Percentiles rank a stretch among this genome's conserved stretches.
These are phyloP conservation scores for Coccinonectria pachysandricola DNA, from an alignment of 2,329 filamentous ascomycete species.

Conservation along the genomic window DNA sequence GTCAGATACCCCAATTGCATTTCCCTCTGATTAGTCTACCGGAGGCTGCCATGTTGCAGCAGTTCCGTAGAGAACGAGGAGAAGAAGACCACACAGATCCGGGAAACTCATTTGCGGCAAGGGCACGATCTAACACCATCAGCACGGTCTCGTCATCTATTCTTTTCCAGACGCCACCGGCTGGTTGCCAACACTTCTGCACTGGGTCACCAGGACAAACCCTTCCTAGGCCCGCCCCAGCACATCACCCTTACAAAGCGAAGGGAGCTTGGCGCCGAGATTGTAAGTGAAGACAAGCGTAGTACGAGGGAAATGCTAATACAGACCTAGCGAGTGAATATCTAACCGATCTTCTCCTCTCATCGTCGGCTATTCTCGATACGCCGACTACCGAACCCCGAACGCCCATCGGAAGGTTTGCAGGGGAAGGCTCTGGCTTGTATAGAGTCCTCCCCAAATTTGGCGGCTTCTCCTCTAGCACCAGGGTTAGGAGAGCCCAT, in stretches of 20 bases:
- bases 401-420: slow-evolving; percentile 2
- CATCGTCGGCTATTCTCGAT: slow-evolving; percentile 16
- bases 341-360: slow-evolving; percentile 13
- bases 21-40: slow-evolving; percentile 28
- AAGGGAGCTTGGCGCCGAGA: slow-evolving; percentile 6
- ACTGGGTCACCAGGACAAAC: slow-evolving; percentile 1
- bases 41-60: slow-evolving; percentile 26
- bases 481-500: slow-evolving; percentile 6
- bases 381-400: slow-evolving; percentile 8
- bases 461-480: slow-evolving; percentile 15
- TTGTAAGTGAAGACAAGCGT: slow-evolving; percentile 8
- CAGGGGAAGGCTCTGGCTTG: too few species aligned
- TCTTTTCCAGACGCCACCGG: slow-evolving; percentile 18
- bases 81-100: slow-evolving; percentile 28
- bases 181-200: slow-evolving; percentile 8
- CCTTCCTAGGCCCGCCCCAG: slow-evolving; percentile 8
- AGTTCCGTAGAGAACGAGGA: slow-evolving; percentile 22
- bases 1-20: slow-evolving; percentile 20
- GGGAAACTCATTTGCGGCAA: slow-evolving; percentile 18
- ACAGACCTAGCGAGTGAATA: slow-evolving; percentile 10
- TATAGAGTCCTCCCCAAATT: slow-evolving; percentile 5
- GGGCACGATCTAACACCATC: slow-evolving; percentile 19
- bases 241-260: slow-evolving; percentile 5
- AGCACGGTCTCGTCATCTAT: slow-evolving; percentile 20
- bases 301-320: slow-evolving; percentile 2